These are phyloP conservation scores for Boletus holoroseus DNA, from an alignment of 1,284 basidiomycete species.

Conservation along the genomic window DNA sequence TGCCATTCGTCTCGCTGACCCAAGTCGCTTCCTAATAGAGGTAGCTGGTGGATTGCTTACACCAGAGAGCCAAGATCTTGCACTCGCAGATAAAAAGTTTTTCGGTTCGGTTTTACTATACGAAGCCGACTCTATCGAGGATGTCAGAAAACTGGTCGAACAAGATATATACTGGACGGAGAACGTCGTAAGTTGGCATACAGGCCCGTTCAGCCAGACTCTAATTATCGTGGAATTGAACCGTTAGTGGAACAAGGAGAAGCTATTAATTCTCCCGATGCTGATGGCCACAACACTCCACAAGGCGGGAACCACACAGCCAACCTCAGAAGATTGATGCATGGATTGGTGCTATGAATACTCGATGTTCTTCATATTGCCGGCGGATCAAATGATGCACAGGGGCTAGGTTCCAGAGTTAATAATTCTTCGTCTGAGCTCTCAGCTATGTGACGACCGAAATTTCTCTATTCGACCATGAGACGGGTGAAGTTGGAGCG, in stretches of 20 bases:
- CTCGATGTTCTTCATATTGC: not conserved
- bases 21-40: slow-evolving; percentile 31
- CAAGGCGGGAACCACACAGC: slow-evolving; percentile 21
- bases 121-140: slow-evolving; percentile 44
- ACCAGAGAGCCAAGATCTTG: slow-evolving; percentile 36
- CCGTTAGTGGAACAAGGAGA: slow-evolving; percentile 38
- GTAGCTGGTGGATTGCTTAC: slow-evolving; percentile 45
- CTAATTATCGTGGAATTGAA: slow-evolving; percentile 4
- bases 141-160: slow-evolving; percentile 46
- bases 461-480: not conserved
- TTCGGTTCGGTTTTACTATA: slow-evolving; percentile 48
- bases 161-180: slow-evolving; percentile 51
- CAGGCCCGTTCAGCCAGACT: not conserved
- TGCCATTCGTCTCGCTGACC: slow-evolving; percentile 5
- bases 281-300: slow-evolving; percentile 35
- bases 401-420: not conserved
- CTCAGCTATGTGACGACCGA: not conserved
- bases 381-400: slow-evolving; percentile 5
- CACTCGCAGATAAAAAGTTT: slow-evolving; percentile 38
- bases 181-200: slow-evolving; percentile 44
- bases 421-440: not conserved
- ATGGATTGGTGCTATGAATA: not conserved
- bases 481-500: not conserved
- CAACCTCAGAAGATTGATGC: slow-evolving; percentile 19
- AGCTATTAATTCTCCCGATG: slow-evolving; percentile 41